Evolutionary conservation across 768 basidiomycete species (phyloP).

Genomic region (Suillus subluteus): DNA sequence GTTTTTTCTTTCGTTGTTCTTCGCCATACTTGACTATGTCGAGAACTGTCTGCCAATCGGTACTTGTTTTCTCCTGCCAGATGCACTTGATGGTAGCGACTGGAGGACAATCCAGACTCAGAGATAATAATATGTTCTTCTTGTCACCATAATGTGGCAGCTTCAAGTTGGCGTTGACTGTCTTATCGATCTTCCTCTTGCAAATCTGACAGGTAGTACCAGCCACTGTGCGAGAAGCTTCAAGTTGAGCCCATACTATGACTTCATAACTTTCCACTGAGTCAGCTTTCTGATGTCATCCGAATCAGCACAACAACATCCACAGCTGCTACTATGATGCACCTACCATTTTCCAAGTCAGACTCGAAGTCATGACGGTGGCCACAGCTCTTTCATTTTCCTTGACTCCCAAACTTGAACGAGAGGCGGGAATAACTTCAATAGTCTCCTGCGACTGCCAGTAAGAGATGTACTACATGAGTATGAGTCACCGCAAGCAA

Average conservation of each 20-base stretch:
- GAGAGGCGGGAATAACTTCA: too few species aligned
- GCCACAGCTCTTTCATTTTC: background rate
- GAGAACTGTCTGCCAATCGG: background rate
- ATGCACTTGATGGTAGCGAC: background rate
- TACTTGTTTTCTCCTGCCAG: background rate
- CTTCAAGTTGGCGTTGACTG: too few species aligned
- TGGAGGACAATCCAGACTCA: background rate
- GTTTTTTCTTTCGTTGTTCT: background rate
- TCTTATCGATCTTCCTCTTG: too few species aligned
- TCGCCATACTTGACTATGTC: background rate
- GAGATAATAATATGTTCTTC: background rate
- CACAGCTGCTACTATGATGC: background rate
- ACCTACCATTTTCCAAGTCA: background rate
- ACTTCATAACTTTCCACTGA: background rate
- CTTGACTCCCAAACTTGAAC: background rate
- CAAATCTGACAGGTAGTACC: too few species aligned
- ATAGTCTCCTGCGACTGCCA: too few species aligned
- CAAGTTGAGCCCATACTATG: background rate
- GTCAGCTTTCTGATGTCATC: background rate
- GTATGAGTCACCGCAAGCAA: too few species aligned
- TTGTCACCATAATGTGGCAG: background rate
- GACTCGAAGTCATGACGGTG: background rate
- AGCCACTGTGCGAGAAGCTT: too few species aligned
- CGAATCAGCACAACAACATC: background rate
- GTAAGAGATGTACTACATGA: too few species aligned